Conservation (phyloP, 2,329 filamentous ascomycete species). For the Tolypocladium amazonense region DNA sequence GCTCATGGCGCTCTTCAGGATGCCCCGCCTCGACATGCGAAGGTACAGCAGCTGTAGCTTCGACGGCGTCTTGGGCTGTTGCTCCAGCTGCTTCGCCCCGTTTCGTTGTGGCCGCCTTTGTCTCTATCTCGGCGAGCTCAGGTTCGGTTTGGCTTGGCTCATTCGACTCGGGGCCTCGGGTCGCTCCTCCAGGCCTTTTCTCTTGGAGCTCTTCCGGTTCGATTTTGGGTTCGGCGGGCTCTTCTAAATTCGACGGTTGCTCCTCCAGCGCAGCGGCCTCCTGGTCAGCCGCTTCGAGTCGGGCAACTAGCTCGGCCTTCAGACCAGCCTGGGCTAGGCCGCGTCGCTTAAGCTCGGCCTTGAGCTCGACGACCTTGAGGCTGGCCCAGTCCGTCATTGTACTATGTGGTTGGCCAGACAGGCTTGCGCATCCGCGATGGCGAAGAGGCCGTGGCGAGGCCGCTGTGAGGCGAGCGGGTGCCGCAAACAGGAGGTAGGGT, state of each 20-base stretch:
- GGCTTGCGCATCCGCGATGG: not conserved
- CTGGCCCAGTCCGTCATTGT: slow-evolving; percentile 42
- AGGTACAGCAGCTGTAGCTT: not conserved
- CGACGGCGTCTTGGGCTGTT: not conserved
- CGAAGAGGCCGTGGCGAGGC: not conserved
- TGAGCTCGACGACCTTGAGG: slow-evolving; percentile 66
- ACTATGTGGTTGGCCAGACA: not conserved
- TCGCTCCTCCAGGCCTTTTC: not conserved
- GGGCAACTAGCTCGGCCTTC: slow-evolving; percentile 60
- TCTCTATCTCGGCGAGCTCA: not conserved
- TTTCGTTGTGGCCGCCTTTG: not conserved
- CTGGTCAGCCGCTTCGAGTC: slow-evolving; percentile 33
- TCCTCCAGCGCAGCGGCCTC: slow-evolving; percentile 6
- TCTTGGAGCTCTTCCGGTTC: not conserved
- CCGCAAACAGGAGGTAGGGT: not conserved
- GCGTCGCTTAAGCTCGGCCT: slow-evolving; percentile 61
- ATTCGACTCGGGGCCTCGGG: not conserved
- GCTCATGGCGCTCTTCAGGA: not conserved
- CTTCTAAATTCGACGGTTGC: not conserved
- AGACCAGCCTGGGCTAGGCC: slow-evolving; percentile 60
- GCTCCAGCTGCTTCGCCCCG: not conserved
- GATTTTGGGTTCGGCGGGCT: not conserved
- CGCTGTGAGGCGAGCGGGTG: not conserved
- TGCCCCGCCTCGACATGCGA: not conserved
- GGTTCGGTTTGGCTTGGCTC: not conserved